Percentiles rank a stretch among this genome's conserved stretches.
phyloP scores from a whole-genome alignment of 2,329 filamentous ascomycete genomes.

The Pyrenophora tritici-repentis region DNA sequence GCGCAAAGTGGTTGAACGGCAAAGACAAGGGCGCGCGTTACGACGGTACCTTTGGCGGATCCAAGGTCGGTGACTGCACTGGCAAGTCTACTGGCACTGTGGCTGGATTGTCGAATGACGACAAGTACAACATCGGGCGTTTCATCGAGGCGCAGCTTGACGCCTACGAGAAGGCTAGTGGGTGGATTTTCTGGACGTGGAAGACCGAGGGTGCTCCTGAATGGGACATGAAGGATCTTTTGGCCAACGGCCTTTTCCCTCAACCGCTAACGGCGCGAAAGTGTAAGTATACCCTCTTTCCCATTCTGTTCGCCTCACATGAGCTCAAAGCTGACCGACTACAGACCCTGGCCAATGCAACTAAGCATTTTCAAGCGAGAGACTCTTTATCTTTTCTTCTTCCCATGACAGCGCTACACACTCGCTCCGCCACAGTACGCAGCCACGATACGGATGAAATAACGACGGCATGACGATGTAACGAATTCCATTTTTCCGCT shows the following conservation, averaged over 20 bases:
- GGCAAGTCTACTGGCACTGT: constrained; percentile 54
- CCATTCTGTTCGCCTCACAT: not conserved
- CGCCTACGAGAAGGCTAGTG: constrained; percentile 54
- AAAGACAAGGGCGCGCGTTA: constrained; percentile 54
- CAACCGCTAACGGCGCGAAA: constrained; percentile 48
- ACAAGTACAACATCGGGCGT: constrained; percentile 51
- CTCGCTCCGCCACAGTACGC: constrained; percentile 19
- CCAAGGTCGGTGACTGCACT: constrained; percentile 50
- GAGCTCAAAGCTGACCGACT: constrained; percentile 10
- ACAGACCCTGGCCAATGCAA: constrained; percentile 45
- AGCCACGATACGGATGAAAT: constrained; percentile 11
- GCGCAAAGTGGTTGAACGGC: constrained; percentile 56
- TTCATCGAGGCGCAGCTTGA: constrained; percentile 56
- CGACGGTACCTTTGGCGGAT: constrained; percentile 49
- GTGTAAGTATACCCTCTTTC: constrained; percentile 37
- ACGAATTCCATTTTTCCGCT: constrained; percentile 25
- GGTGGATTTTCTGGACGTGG: constrained; percentile 59
- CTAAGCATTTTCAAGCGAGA: constrained; percentile 21
- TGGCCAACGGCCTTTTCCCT: constrained; percentile 55
- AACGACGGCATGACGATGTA: constrained; percentile 16
- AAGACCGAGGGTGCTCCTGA: constrained; percentile 57
- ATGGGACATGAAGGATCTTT: constrained; percentile 55
- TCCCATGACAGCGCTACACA: constrained; percentile 12
- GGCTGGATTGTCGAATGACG: constrained; percentile 46
- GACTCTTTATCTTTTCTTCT: constrained; percentile 19